Conservation (phyloP, 192 early-diverging fungal species). For the Coemansia sp. region DNA sequence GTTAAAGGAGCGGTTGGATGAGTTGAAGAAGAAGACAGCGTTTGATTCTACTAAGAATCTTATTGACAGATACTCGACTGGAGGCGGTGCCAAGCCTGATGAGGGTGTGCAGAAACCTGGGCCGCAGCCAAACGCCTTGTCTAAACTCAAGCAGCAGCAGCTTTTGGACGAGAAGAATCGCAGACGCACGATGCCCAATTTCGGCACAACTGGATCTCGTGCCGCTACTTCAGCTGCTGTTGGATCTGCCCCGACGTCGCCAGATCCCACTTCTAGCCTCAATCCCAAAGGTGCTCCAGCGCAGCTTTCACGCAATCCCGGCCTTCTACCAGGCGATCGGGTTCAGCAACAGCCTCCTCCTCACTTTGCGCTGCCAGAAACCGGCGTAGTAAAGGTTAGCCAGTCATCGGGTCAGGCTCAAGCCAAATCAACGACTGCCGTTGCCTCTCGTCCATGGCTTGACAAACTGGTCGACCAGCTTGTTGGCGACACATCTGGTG, state of each 20-base stretch:
- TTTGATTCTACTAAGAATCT: conserved; percentile 89
- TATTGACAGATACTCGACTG: conserved; percentile 82
- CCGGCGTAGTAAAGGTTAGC: conserved; percentile 34
- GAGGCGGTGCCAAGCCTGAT: conserved; percentile 14
- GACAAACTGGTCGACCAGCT: conserved; percentile 92
- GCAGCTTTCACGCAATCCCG: background rate
- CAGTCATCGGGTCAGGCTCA: conserved; percentile 16
- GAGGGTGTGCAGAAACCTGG: background rate
- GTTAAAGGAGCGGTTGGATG: conserved; percentile 80
- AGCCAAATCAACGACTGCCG: background rate
- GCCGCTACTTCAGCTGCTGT: conserved; percentile 64
- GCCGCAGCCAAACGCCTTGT: conserved; percentile 1
- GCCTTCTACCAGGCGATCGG: background rate
- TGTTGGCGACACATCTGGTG: conserved; percentile 83
- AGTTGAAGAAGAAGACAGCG: conserved; percentile 92
- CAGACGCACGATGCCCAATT: conserved; percentile 43
- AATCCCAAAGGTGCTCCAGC: background rate
- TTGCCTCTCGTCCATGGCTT: conserved; percentile 66
- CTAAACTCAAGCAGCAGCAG: conserved; percentile 10
- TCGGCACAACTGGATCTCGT: conserved; percentile 79
- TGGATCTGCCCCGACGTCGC: conserved; percentile 69
- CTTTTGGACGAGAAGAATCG: conserved; percentile 33
- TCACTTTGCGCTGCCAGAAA: conserved; percentile 3
- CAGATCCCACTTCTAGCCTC: conserved; percentile 14
- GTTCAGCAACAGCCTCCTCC: background rate